phyloP scores from a whole-genome alignment of 768 basidiomycete genomes.

The Chiua virens region DNA sequence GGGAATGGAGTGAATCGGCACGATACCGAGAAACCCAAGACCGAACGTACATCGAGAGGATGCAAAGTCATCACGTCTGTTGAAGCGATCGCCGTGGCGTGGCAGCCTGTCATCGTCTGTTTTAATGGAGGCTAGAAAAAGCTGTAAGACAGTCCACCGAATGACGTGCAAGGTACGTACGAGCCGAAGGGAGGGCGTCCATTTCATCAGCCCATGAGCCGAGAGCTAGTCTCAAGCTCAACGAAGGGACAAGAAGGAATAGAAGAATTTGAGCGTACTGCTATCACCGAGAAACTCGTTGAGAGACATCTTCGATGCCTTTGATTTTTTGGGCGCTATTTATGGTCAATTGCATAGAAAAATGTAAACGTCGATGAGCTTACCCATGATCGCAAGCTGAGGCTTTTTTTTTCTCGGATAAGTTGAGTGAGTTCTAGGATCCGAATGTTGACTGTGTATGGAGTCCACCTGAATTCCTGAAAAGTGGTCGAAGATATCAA shows the following conservation, averaged over 20 bases:
- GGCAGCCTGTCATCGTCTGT: conserved; percentile 59
- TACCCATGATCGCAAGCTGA: conserved; percentile 27
- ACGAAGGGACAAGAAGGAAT: conserved; percentile 5
- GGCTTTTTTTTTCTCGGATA: conserved; percentile 9
- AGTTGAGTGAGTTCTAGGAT: not conserved
- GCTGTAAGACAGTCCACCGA: conserved; percentile 4
- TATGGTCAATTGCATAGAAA: conserved; percentile 4
- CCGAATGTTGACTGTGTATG: no score
- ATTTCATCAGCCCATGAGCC: conserved; percentile 99
- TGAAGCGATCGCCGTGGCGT: conserved; percentile 54
- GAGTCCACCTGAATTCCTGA: conserved; percentile 5
- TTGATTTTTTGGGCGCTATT: conserved; percentile 79
- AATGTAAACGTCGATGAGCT: not conserved
- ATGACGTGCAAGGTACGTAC: conserved; percentile 51
- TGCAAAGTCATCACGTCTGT: conserved; percentile 63
- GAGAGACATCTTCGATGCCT: conserved; percentile 89
- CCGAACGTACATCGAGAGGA: conserved; percentile 56
- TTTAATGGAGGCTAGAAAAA: conserved; percentile 60
- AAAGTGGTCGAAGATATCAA: conserved; percentile 20
- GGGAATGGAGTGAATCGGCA: conserved; percentile 14
- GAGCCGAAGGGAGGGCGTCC: conserved; percentile 89
- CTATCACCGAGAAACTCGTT: conserved; percentile 90
- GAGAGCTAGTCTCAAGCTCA: conserved; percentile 48
- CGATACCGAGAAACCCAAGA: conserved; percentile 2
- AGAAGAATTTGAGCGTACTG: conserved; percentile 49